phyloP scores from a whole-genome alignment of 1,284 basidiomycete species.

The Hymenochaete sp. region DNA sequence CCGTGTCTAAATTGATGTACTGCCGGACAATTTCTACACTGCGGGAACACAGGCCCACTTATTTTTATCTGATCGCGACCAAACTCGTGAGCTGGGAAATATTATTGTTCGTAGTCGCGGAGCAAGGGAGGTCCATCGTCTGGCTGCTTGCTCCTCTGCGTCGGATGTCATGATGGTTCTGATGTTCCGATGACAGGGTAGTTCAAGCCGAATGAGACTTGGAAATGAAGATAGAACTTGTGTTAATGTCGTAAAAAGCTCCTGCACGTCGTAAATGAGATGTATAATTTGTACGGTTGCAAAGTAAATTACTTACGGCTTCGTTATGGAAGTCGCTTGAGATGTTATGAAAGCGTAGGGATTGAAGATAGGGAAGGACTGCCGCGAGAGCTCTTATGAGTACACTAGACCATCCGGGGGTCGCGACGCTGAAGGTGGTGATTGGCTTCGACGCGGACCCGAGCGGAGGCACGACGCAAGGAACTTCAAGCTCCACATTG shows the following conservation, averaged over 20 bases:
- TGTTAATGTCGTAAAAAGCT: conserved; percentile 11
- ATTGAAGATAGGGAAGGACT: conserved; percentile 11
- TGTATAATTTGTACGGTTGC: neutral
- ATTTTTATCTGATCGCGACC: conserved; percentile 7
- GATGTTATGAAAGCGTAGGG: conserved; percentile 14
- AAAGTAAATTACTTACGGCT: conserved; percentile 7
- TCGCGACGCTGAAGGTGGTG: conserved; percentile 16
- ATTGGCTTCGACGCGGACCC: conserved; percentile 6
- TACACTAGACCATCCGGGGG: conserved; percentile 16
- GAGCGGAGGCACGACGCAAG: conserved; percentile 12
- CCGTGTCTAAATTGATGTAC: neutral
- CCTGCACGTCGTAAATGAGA: conserved; percentile 4
- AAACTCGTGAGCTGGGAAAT: conserved; percentile 15
- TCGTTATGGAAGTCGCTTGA: conserved; percentile 16
- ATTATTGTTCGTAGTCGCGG: conserved; percentile 10
- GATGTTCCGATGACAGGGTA: conserved; percentile 13
- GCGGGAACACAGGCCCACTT: too few relatives aligned
- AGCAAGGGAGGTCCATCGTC: conserved; percentile 9
- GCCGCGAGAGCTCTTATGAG: conserved; percentile 12
- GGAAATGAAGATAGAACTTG: conserved; percentile 11
- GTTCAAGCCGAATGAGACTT: conserved; percentile 13
- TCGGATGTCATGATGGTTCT: conserved; percentile 9
- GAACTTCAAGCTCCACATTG: conserved; percentile 15
- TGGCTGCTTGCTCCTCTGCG: conserved; percentile 7
- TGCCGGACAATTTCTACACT: too few relatives aligned